Base-by-base conservation (phyloP, 352 stramenopile species). In the Phytophthora citrophthora region DNA sequence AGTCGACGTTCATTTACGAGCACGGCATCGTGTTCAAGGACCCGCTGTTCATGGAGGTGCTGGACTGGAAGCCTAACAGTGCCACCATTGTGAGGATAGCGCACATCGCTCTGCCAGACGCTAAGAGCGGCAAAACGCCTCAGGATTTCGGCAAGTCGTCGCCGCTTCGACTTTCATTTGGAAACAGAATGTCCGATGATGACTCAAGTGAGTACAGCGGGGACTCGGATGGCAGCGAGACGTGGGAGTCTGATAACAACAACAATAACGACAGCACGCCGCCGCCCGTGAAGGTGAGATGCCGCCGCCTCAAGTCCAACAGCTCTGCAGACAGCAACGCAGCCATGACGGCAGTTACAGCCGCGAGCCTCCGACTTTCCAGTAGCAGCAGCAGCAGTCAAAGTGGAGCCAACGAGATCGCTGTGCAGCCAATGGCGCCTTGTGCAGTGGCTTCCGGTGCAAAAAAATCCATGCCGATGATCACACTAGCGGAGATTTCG, bases 1-100 rank as follows among this genome's bases (percentile, higher is more conserved):
- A 92, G 64, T 84, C 83, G n/a, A 78, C 72, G 38, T 90, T 91
- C 43, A 69, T 91, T 12, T 92, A 91, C 66, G 82, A 94, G 47
- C 77, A 89, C 57, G 86, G 86, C 8, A 61, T 90, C 10, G 62
- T 92, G 18, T 90, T 93, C 66, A 78, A 81, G 41, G 68, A 91
- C 46, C 70, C 81, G 29, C 65, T 92, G 6, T 92, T 79, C 61
- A 79, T 82, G 27, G 86, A 94, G 61, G 61, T 90, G 27, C 53
- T 94, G 51, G 75, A 90, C 43, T 94, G 86, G 86, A 76, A 70
- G 24, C 41, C 68, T 18, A 53, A 68, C 27, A 69, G 57, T 53
- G 53, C 49, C 18, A 61, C 56, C 12, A 65, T 89, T 41, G 32
- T 50, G 6, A 61, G 76, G 7, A 88, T 89, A 55, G 52, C 70